These are phyloP conservation scores for Candida buenavistaensis DNA, from an alignment of 1,139 yeast genomes.

Conservation along the genomic window DNA sequence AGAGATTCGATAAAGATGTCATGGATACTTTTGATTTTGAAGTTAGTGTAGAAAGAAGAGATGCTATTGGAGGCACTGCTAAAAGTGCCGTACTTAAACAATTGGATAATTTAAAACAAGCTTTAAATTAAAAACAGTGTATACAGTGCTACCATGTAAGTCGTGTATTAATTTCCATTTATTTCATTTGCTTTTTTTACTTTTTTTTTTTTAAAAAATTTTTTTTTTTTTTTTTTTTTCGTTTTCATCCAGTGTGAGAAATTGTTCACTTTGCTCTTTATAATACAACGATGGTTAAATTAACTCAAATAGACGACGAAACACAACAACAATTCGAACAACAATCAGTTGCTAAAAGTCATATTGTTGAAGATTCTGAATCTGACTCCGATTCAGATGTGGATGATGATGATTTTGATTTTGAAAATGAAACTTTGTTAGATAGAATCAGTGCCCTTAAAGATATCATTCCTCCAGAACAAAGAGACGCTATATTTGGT, in stretches of 20 bases:
- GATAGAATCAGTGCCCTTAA: slow-evolving; percentile 90
- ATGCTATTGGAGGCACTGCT: slow-evolving; percentile 97
- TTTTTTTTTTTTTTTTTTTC: too few relatives aligned
- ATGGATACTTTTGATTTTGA: slow-evolving; percentile 85
- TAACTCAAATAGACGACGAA: slow-evolving; percentile 67
- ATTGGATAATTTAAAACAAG: slow-evolving; percentile 42
- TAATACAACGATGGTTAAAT: slow-evolving; percentile 66
- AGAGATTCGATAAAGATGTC: slow-evolving; percentile 80
- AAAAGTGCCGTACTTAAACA: slow-evolving; percentile 83
- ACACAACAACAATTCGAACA: slow-evolving; percentile 23
- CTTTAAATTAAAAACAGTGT: slow-evolving; percentile 5
- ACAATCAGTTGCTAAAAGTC: slow-evolving; percentile 15
- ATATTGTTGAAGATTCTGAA: slow-evolving; percentile 28
- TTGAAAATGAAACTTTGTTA: slow-evolving; percentile 75
- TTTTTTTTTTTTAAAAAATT: too few relatives aligned
- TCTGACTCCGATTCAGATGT: slow-evolving; percentile 61
- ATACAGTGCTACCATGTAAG: too few relatives aligned
- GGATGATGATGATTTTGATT: slow-evolving; percentile 73
- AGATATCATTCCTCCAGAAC: slow-evolving; percentile 88
- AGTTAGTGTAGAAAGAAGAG: slow-evolving; percentile 92
- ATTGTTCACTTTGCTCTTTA: too few relatives aligned
- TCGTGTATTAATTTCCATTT: too few relatives aligned
- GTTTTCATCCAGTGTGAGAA: too few relatives aligned
- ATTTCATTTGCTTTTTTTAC: too few relatives aligned
- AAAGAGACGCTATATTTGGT: slow-evolving; percentile 54